Evolutionary conservation across 768 basidiomycete genomes (phyloP).

Genomic region (Mycena belliarum): DNA sequence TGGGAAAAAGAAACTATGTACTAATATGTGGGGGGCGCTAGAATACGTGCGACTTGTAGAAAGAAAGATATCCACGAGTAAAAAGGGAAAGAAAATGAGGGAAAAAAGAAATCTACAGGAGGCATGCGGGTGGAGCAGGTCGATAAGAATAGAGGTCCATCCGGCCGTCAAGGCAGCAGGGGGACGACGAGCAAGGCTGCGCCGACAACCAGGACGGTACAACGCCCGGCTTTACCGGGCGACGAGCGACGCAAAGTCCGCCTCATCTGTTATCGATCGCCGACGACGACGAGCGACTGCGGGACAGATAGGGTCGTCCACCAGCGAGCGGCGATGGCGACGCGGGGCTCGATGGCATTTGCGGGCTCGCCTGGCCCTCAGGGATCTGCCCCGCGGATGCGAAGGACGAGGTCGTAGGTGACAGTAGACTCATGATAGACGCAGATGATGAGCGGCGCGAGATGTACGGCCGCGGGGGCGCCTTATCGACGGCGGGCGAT

Average conservation of each 20-base stretch:
- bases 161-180: too few relatives aligned
- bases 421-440: slow-evolving; percentile 41
- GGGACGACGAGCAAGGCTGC: too few relatives aligned
- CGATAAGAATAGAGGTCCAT: slow-evolving; percentile 18
- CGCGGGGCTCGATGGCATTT: slow-evolving; percentile 26
- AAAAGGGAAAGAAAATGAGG: neutral
- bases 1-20: slow-evolving; percentile 13
- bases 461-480: slow-evolving; percentile 59
- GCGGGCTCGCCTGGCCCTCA: slow-evolving; percentile 16
- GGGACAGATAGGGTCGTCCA: slow-evolving; percentile 27
- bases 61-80: neutral
- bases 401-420: slow-evolving; percentile 24
- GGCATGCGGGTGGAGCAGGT: too few relatives aligned
- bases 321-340: slow-evolving; percentile 20
- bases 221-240: neutral
- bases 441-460: slow-evolving; percentile 55
- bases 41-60: neutral
- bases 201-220: neutral
- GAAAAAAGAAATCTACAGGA: neutral
- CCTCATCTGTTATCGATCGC: slow-evolving; percentile 12
- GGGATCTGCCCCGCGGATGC: slow-evolving; percentile 1
- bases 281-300: slow-evolving; percentile 27
- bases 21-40: neutral
- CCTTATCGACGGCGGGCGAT: slow-evolving; percentile 36
- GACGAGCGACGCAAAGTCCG: neutral